Evolutionary conservation across 2,329 filamentous ascomycete species (phyloP).

Genomic region (Thelonectria blattea): DNA sequence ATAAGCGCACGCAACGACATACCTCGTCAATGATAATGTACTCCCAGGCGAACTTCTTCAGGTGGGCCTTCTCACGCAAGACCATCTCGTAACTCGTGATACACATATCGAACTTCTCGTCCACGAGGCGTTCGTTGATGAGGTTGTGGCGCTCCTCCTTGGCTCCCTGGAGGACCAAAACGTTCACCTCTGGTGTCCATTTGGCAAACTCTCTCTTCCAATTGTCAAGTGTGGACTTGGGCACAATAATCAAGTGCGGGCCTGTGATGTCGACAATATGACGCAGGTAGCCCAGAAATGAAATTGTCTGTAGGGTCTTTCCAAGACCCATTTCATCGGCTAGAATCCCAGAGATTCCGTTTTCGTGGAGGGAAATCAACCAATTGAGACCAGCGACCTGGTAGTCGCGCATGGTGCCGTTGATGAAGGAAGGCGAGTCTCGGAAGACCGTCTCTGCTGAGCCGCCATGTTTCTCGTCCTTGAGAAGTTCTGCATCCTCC

Average conservation of each 20-base stretch:
- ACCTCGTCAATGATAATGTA: slow-evolving; percentile 98
- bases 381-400: slow-evolving; percentile 95
- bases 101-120: slow-evolving; percentile 96
- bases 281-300: slow-evolving; percentile 92
- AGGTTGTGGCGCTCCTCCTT: slow-evolving; percentile 91
- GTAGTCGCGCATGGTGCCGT: slow-evolving; percentile 94
- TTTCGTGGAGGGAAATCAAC: slow-evolving; percentile 97
- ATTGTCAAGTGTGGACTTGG: slow-evolving; percentile 97
- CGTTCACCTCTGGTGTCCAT: slow-evolving; percentile 96
- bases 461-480: slow-evolving; percentile 88
- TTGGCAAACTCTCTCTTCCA: slow-evolving; percentile 94
- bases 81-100: slow-evolving; percentile 99
- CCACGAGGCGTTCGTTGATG: slow-evolving; percentile 89
- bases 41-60: slow-evolving; percentile 99
- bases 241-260: slow-evolving; percentile 89
- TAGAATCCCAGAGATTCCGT: slow-evolving; percentile 96
- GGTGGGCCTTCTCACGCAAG: slow-evolving; percentile 87
- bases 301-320: slow-evolving; percentile 96
- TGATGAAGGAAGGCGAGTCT: slow-evolving; percentile 88
- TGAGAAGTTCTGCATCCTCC: slow-evolving; percentile 86
- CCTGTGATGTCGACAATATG: slow-evolving; percentile 89
- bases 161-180: slow-evolving; percentile 89
- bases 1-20: slow-evolving; percentile 5
- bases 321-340: slow-evolving; percentile 99
- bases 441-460: slow-evolving; percentile 90